A percentile compares a stretch with the other conserved stretches of the same genome.
These are phyloP conservation scores for Irpex sp. DNA, from an alignment of 1,284 basidiomycete genomes.

Conservation along the genomic window DNA sequence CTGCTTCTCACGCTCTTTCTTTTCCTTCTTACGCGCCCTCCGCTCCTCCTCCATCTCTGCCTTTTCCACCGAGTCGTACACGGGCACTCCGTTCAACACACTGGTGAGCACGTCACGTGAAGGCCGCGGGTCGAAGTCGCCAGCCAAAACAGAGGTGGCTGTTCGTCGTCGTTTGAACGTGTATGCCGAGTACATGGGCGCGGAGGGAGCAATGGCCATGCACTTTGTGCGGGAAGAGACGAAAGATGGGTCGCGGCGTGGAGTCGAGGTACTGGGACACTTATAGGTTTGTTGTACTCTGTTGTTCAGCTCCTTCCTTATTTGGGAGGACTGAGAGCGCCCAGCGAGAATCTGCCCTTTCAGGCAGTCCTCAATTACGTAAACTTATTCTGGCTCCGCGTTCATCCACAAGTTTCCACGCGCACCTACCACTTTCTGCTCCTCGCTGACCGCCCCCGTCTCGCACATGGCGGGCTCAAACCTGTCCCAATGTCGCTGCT, in stretches of 20 bases:
- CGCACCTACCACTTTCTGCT: conserved; percentile 14
- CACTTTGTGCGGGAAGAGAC: conserved; percentile 5
- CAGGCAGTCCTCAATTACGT: conserved; percentile 3
- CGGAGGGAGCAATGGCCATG: background rate
- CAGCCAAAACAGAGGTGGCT: conserved; percentile 71
- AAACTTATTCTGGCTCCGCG: conserved; percentile 12
- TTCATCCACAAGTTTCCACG: conserved; percentile 16
- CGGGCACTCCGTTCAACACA: conserved; percentile 67
- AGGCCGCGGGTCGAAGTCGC: conserved; percentile 63
- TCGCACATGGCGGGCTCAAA: background rate
- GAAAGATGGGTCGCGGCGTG: conserved; percentile 4
- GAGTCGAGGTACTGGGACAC: conserved; percentile 13
- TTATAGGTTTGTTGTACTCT: conserved; percentile 14
- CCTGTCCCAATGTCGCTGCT: background rate
- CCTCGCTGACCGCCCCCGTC: background rate
- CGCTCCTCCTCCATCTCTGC: conserved; percentile 52
- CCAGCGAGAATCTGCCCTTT: conserved; percentile 2
- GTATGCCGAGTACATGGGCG: conserved; percentile 5
- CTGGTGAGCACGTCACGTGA: conserved; percentile 72
- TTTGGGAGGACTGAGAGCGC: background rate
- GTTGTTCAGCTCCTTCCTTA: conserved; percentile 1
- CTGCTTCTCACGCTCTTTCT: conserved; percentile 31
- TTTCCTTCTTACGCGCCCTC: conserved; percentile 29
- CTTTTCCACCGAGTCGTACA: conserved; percentile 58
- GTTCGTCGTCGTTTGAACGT: conserved; percentile 46